phyloP scores from a whole-genome alignment of 2,329 filamentous ascomycete genomes.

The Aureobasidium uvarum region DNA sequence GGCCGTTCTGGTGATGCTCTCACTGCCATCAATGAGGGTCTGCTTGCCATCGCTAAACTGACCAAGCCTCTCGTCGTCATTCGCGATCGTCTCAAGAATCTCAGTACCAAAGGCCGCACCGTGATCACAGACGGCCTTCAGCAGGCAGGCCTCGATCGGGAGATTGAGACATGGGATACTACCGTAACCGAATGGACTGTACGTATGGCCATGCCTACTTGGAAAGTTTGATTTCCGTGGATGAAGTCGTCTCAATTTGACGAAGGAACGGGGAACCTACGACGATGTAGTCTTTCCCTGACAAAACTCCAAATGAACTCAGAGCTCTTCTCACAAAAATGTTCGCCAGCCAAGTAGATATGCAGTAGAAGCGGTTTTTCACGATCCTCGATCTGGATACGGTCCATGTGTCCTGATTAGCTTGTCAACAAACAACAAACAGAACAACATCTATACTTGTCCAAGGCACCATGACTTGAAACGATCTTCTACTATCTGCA shows the following conservation, averaged over 20 bases:
- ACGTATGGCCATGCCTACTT: neutral
- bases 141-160: neutral
- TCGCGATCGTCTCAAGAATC: neutral
- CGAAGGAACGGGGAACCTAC: neutral
- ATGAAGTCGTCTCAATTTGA: neutral
- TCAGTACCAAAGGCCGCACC: neutral
- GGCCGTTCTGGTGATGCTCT: slow-evolving; percentile 6
- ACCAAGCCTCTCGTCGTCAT: neutral
- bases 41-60: neutral
- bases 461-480: too few relatives aligned
- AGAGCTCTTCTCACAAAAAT: too few relatives aligned
- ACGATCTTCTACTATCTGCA: too few relatives aligned
- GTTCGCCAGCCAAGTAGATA: too few relatives aligned
- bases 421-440: too few relatives aligned
- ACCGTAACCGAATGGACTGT: neutral
- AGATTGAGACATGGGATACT: neutral
- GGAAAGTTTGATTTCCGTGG: neutral
- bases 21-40: slow-evolving; percentile 6
- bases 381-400: too few relatives aligned
- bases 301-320: too few relatives aligned
- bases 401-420: too few relatives aligned
- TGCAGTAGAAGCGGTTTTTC: too few relatives aligned
- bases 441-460: too few relatives aligned
- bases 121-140: neutral
- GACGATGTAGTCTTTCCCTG: too few relatives aligned